Conservation (phyloP, 2,329 filamentous ascomycete species). For the Daldinia sp. region DNA sequence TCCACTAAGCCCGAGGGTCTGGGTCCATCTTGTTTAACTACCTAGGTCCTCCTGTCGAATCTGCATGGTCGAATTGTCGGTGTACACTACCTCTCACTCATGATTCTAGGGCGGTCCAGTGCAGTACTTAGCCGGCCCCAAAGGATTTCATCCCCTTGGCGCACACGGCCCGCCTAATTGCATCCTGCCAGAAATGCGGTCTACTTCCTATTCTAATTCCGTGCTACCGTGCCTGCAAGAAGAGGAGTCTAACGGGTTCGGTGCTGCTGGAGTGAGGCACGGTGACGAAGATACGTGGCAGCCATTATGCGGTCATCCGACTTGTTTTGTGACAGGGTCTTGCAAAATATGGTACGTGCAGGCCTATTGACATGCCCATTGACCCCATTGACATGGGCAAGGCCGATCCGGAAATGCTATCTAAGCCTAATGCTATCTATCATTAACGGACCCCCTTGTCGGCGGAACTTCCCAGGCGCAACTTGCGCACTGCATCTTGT, state of each 20-base stretch:
- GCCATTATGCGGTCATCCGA: slow-evolving; percentile 30
- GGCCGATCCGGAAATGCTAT: slow-evolving; percentile 1
- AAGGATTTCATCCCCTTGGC: slow-evolving; percentile 32
- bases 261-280: slow-evolving; percentile 8
- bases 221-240: slow-evolving; percentile 16
- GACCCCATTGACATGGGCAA: slow-evolving; percentile 9
- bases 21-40: slow-evolving; percentile 30
- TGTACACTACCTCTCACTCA: slow-evolving; percentile 24
- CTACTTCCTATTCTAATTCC: slow-evolving; percentile 22
- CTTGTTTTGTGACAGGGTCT: slow-evolving; percentile 18
- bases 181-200: slow-evolving; percentile 36
- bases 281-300: slow-evolving; percentile 31
- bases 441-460: neutral
- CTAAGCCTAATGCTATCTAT: neutral
- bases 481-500: neutral
- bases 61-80: slow-evolving; percentile 31
- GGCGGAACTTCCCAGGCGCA: slow-evolving; percentile 7
- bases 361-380: neutral
- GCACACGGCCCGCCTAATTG: slow-evolving; percentile 30
- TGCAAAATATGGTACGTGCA: slow-evolving; percentile 7
- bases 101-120: slow-evolving; percentile 23
- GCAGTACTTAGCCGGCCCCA: slow-evolving; percentile 26
- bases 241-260: slow-evolving; percentile 15
- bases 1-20: slow-evolving; percentile 31
- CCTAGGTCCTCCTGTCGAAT: neutral